phyloP scores from a whole-genome alignment of 306 rosid genomes.

The Cucurbita argyrosperma region DNA sequence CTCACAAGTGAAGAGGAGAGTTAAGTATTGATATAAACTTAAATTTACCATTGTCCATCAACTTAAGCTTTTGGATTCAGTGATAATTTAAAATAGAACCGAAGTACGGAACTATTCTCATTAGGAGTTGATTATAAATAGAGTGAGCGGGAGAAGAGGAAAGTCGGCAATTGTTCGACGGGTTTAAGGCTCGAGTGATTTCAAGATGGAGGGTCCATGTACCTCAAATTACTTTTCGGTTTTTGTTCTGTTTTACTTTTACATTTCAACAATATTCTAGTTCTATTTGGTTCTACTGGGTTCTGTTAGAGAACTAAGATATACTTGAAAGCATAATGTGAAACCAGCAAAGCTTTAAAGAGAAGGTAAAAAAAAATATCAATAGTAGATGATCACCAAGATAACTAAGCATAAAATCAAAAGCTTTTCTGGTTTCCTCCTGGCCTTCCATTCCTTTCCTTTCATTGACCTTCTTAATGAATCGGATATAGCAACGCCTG shows the following conservation, averaged over 20 bases:
- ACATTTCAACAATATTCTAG: background rate
- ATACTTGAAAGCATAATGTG: background rate
- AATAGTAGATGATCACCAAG: conserved; percentile 31
- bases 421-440: conserved; percentile 97
- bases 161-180: background rate
- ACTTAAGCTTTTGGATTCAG: background rate
- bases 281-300: background rate
- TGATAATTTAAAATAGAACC: background rate
- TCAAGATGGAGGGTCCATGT: background rate
- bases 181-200: background rate
- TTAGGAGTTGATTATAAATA: background rate
- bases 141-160: background rate
- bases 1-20: background rate
- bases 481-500: conserved; percentile 91
- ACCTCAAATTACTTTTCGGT: background rate
- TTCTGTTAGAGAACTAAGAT: background rate
- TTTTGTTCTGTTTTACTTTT: background rate
- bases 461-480: conserved; percentile 76
- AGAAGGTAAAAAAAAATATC: background rate
- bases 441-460: conserved; percentile 85
- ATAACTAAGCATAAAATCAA: conserved; percentile 86
- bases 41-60: background rate
- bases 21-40: background rate
- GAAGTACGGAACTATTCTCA: background rate
- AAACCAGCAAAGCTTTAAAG: background rate